A percentile compares a stretch with the other conserved stretches of the same genome.
Evolutionary conservation across 805 yeast genomes (phyloP).

Genomic region (Ogataea pilisensis): DNA sequence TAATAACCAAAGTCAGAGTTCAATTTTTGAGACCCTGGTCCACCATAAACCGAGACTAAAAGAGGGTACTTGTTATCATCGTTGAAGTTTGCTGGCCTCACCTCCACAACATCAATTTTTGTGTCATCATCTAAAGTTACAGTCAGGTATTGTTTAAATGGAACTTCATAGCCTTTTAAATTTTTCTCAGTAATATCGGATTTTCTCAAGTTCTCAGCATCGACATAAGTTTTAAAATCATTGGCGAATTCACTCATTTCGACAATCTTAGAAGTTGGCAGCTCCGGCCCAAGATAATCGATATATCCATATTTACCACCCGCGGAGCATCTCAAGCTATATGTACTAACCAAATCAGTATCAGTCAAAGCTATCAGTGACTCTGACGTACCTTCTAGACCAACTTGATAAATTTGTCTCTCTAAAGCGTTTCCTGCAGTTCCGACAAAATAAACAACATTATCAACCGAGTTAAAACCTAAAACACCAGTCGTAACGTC

Average conservation of each 20-base stretch:
- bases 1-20: constrained; percentile 43
- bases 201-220: constrained; percentile 13
- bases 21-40: constrained; percentile 71
- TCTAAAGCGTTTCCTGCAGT: constrained; percentile 53
- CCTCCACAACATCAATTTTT: constrained; percentile 52
- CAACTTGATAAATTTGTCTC: constrained; percentile 54
- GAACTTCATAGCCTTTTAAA: constrained; percentile 40
- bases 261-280: constrained; percentile 44
- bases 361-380: constrained; percentile 26
- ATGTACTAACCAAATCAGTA: constrained; percentile 39
- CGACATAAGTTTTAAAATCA: constrained; percentile 8
- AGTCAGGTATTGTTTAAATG: constrained; percentile 40
- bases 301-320: constrained; percentile 51
- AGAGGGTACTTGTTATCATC: constrained; percentile 49
- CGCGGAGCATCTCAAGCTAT: constrained; percentile 48
- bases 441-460: constrained; percentile 51
- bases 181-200: constrained; percentile 5
- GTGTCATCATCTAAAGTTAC: constrained; percentile 33
- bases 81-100: constrained; percentile 55
- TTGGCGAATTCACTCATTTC: constrained; percentile 16
- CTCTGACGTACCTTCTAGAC: constrained; percentile 29
- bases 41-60: constrained; percentile 69
- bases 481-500: constrained; percentile 48
- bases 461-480: constrained; percentile 43
- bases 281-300: constrained; percentile 43